Percentiles rank a stretch among this genome's conserved stretches.
These are phyloP conservation scores for Suillus variegatus DNA, from an alignment of 768 basidiomycete species.

Conservation along the genomic window DNA sequence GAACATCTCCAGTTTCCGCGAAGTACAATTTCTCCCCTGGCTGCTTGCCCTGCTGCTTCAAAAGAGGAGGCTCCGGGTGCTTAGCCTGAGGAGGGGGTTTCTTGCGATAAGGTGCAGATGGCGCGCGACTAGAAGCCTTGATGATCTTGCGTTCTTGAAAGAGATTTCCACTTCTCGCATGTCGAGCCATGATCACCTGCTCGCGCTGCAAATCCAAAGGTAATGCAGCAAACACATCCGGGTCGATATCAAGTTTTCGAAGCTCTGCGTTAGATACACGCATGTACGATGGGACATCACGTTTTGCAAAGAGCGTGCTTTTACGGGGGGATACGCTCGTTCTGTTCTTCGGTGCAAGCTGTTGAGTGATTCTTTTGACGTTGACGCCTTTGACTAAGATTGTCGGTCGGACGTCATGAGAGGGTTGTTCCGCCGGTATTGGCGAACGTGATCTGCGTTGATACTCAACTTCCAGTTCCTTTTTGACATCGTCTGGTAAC, in stretches of 20 bases:
- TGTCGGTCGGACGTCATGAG: conserved; percentile 14
- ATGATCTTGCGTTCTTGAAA: conserved; percentile 49
- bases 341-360: conserved; percentile 59
- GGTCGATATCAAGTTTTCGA: conserved; percentile 67
- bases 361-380: conserved; percentile 60
- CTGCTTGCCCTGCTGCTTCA: conserved; percentile 55
- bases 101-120: conserved; percentile 41
- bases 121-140: conserved; percentile 39
- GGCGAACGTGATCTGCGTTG: conserved; percentile 59
- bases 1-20: conserved; percentile 70
- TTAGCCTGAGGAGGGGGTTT: conserved; percentile 60
- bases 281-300: conserved; percentile 35
- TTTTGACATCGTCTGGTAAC: conserved; percentile 66
- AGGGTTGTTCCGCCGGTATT: conserved; percentile 24
- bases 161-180: conserved; percentile 43
- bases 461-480: conserved; percentile 70
- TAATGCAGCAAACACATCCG: conserved; percentile 63
- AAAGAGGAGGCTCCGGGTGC: conserved; percentile 47
- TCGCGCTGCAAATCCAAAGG: conserved; percentile 73
- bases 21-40: conserved; percentile 59
- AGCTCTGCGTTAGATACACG: conserved; percentile 61
- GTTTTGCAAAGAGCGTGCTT: conserved; percentile 39
- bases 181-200: conserved; percentile 61
- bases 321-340: conserved; percentile 40
- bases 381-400: conserved; percentile 39